phyloP scores from a whole-genome alignment of 108 stramenopile species.

The Nannochloropsis granulata region DNA sequence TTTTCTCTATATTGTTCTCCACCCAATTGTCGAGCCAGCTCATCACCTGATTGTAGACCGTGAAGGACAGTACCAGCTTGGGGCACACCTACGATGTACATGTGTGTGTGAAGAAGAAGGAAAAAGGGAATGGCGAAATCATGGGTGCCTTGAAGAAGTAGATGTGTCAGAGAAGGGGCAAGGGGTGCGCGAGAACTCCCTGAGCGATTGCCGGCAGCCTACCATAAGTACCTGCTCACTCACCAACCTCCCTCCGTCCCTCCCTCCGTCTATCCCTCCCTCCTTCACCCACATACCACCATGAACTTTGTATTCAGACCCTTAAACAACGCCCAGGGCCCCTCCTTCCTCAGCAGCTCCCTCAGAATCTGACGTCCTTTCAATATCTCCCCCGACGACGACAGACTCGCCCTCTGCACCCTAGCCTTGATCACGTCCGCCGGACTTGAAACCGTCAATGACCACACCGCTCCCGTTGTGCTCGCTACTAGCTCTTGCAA shows the following conservation, averaged over 20 bases:
- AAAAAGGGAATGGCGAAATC: no score
- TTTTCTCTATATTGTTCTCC: no score
- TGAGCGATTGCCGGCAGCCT: no score
- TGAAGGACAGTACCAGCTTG: neutral
- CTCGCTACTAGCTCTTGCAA: neutral
- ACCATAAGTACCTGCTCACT: no score
- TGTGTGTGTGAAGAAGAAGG: no score
- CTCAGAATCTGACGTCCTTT: neutral
- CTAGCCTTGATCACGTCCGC: neutral
- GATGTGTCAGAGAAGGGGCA: no score
- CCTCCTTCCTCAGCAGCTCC: neutral
- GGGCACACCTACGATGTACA: neutral
- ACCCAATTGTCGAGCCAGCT: neutral
- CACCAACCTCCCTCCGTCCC: no score
- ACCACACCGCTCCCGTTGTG: neutral
- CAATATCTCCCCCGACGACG: neutral
- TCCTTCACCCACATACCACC: neutral
- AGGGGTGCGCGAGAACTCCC: no score
- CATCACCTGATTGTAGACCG: neutral
- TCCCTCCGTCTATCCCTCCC: no score
- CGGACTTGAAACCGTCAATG: neutral
- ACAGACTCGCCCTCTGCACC: neutral
- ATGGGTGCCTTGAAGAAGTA: no score
- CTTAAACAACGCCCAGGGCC: neutral
- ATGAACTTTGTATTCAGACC: neutral